Evolutionary conservation across 441 rosid species (phyloP).

Genomic region (Isatis lusitanica): DNA sequence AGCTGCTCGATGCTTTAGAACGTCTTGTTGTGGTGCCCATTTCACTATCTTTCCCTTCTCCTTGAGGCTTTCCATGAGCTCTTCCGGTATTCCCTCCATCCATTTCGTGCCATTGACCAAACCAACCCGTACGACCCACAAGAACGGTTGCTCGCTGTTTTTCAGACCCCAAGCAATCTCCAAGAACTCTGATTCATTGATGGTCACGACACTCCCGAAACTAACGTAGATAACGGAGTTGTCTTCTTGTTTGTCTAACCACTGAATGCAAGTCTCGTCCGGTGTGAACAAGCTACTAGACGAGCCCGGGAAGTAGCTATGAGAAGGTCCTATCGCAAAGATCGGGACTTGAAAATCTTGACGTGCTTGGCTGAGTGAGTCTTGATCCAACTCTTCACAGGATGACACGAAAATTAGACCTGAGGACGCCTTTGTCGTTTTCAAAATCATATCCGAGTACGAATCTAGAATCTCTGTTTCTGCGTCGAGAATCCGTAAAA

Average conservation of each 20-base stretch:
- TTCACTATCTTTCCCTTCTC: slow-evolving; percentile 50
- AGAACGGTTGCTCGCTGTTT: slow-evolving; percentile 46
- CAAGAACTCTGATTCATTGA: slow-evolving; percentile 36
- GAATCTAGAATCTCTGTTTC: not conserved
- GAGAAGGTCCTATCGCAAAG: slow-evolving; percentile 29
- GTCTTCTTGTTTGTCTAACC: slow-evolving; percentile 54
- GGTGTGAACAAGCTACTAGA: slow-evolving; percentile 38
- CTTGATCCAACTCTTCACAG: slow-evolving; percentile 37
- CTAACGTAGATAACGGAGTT: slow-evolving; percentile 56
- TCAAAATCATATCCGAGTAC: not conserved
- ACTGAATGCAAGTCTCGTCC: slow-evolving; percentile 47
- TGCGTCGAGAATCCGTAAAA: not conserved
- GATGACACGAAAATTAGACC: slow-evolving; percentile 31
- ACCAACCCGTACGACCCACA: slow-evolving; percentile 60
- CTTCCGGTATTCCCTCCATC: slow-evolving; percentile 40
- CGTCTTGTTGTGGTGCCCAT: slow-evolving; percentile 62
- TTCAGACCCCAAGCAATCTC: slow-evolving; percentile 61
- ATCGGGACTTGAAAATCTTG: slow-evolving; percentile 12
- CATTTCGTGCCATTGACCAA: slow-evolving; percentile 34
- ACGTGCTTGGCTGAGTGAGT: slow-evolving; percentile 1
- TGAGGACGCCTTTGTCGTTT: slow-evolving; percentile 25
- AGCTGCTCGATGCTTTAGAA: slow-evolving; percentile 47
- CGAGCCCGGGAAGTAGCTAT: not conserved
- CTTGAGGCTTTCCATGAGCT: slow-evolving; percentile 34
- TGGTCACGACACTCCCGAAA: slow-evolving; percentile 49